Conservation (phyloP, 2,329 filamentous ascomycete species). For the Pseudogymnoascus sp. region DNA sequence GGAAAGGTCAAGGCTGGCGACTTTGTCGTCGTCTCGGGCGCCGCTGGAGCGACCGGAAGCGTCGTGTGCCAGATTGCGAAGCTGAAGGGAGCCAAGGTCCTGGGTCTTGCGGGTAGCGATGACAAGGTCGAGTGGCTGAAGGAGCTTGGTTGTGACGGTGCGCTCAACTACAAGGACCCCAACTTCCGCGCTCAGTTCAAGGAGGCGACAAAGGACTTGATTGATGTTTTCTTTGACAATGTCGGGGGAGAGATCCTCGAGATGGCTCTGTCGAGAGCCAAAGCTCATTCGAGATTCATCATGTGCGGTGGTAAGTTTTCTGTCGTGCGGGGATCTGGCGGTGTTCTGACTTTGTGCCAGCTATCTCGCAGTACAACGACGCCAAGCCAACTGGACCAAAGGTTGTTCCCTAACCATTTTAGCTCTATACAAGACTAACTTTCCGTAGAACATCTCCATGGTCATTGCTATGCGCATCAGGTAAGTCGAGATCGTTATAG, state of each 20-base stretch:
- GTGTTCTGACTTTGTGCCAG: constrained; percentile 11
- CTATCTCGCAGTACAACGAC: constrained; percentile 63
- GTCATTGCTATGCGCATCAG: constrained; percentile 47
- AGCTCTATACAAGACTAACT: not conserved
- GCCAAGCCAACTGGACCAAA: constrained; percentile 48
- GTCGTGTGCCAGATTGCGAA: constrained; percentile 74
- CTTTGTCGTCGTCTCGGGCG: constrained; percentile 69
- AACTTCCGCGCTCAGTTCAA: constrained; percentile 55
- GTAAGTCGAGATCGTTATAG: constrained; percentile 25
- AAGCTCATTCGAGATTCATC: constrained; percentile 55
- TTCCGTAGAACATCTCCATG: constrained; percentile 41
- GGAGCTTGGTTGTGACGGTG: constrained; percentile 60
- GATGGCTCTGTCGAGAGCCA: constrained; percentile 56
- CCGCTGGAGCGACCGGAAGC: constrained; percentile 70
- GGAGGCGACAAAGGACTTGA: constrained; percentile 51
- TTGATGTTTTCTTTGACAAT: constrained; percentile 69
- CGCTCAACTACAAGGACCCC: constrained; percentile 61
- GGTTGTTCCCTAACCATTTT: constrained; percentile 23
- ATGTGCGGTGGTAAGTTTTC: constrained; percentile 49
- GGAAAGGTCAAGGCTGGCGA: constrained; percentile 62
- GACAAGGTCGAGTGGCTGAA: constrained; percentile 62
- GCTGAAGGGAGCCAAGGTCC: constrained; percentile 53
- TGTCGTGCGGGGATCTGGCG: not conserved
- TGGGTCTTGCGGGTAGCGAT: constrained; percentile 59
- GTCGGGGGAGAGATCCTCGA: constrained; percentile 65